A percentile compares a stretch with the other conserved stretches of the same genome.
These are phyloP conservation scores for Brassica hybrid DNA, from an alignment of 441 rosid species.

Conservation along the genomic window DNA sequence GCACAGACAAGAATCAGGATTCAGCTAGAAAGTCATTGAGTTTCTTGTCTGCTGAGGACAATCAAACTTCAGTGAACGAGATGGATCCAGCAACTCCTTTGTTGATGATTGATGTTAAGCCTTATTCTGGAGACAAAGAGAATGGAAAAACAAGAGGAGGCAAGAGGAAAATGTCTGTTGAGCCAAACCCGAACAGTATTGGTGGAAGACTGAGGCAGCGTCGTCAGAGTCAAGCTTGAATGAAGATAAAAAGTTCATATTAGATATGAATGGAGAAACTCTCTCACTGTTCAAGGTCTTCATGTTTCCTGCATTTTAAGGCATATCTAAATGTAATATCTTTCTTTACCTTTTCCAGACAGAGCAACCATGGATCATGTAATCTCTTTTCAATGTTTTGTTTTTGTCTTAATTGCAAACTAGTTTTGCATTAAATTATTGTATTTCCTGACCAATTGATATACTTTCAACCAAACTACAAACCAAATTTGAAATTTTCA, in stretches of 20 bases:
- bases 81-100: constrained; percentile 36
- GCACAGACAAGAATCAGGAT: constrained; percentile 22
- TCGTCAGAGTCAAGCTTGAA: constrained; percentile 38
- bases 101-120: constrained; percentile 2
- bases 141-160: constrained; percentile 18
- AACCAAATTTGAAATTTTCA: constrained; percentile 19
- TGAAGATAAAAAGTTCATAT: background rate
- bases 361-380: constrained; percentile 20
- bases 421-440: constrained; percentile 9
- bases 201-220: constrained; percentile 63
- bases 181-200: constrained; percentile 50
- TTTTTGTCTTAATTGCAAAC: constrained; percentile 8
- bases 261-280: constrained; percentile 15
- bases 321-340: constrained; percentile 4
- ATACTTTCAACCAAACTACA: background rate
- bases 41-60: constrained; percentile 35
- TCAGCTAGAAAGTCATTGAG: constrained; percentile 47
- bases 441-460: constrained; percentile 5
- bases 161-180: constrained; percentile 35
- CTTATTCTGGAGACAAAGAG: constrained; percentile 4
- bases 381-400: background rate
- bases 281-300: constrained; percentile 4
- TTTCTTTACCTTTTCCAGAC: background rate
- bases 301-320: background rate
- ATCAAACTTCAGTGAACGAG: constrained; percentile 33